Percentiles rank a stretch among this genome's conserved stretches.
Evolutionary conservation across 495 filamentous ascomycete species (phyloP).

Genomic region (Podospora tetraspora): DNA sequence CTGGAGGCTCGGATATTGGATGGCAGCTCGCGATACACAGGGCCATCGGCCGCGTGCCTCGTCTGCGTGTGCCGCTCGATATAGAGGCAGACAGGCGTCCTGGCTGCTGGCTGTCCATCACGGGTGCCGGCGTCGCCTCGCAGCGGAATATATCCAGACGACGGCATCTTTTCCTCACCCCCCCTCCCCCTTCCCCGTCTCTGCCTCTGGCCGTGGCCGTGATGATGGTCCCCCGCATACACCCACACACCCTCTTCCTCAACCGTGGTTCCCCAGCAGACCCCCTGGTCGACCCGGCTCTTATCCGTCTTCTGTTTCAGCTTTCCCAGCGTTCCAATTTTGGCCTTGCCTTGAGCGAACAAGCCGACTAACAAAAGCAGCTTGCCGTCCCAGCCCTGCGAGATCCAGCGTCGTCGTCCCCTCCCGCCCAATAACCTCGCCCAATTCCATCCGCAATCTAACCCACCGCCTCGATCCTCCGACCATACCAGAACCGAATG

Average conservation of each 20-base stretch:
- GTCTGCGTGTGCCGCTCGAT: conserved; percentile 6
- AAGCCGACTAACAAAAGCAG: conserved; percentile 16
- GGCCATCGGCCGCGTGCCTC: background rate
- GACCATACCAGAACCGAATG: conserved; percentile 2
- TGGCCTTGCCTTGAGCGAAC: background rate
- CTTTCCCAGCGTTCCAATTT: conserved; percentile 5
- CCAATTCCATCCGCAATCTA: conserved; percentile 9
- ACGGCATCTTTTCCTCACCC: conserved; percentile 1
- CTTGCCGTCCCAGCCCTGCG: conserved; percentile 18
- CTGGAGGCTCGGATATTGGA: background rate
- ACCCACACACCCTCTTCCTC: background rate
- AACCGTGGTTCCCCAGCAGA: background rate
- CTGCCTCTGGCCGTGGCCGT: background rate
- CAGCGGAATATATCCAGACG: background rate
- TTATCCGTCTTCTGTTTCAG: conserved; percentile 18
- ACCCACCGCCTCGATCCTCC: background rate
- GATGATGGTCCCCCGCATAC: too few species aligned
- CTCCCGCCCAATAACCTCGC: conserved; percentile 10
- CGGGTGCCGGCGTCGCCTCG: conserved; percentile 1
- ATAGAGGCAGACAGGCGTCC: conserved; percentile 1
- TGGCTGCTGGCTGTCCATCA: background rate
- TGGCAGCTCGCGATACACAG: conserved; percentile 5
- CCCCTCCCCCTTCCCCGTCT: background rate
- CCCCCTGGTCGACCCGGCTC: conserved; percentile 1
- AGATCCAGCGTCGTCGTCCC: conserved; percentile 8